Evolutionary conservation across 2,329 filamentous ascomycete genomes (phyloP).

Genomic region (Aspergillus viridinutans): DNA sequence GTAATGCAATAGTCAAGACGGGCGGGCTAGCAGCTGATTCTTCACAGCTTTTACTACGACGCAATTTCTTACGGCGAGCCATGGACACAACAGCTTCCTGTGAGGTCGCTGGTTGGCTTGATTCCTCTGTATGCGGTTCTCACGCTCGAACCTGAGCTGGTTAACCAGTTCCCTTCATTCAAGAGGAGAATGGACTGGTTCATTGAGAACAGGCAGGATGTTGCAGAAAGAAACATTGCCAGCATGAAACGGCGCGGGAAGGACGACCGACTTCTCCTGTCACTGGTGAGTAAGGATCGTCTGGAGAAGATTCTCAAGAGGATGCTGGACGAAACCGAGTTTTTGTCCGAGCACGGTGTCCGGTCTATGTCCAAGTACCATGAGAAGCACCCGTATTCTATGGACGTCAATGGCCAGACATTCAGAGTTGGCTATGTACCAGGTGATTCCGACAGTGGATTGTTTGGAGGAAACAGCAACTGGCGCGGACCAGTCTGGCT

Average conservation of each 20-base stretch:
- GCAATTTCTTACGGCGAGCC: constrained; percentile 95
- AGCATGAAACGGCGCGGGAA: constrained; percentile 89
- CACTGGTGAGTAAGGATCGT: constrained; percentile 90
- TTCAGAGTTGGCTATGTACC: constrained; percentile 88
- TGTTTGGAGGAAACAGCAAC: constrained; percentile 97
- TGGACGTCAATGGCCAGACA: constrained; percentile 89
- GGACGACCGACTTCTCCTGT: constrained; percentile 78
- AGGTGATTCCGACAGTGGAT: constrained; percentile 90
- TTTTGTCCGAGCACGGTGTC: constrained; percentile 84
- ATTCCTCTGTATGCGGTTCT: constrained; percentile 91
- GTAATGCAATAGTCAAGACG: neutral
- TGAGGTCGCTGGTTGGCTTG: constrained; percentile 85
- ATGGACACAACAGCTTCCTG: constrained; percentile 86
- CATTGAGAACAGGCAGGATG: constrained; percentile 76
- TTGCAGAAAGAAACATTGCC: constrained; percentile 90
- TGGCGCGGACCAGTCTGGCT: constrained; percentile 97
- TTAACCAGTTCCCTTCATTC: constrained; percentile 87
- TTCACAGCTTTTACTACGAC: constrained; percentile 82
- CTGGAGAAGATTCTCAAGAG: constrained; percentile 80
- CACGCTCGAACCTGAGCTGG: constrained; percentile 87
- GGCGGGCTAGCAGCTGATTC: constrained; percentile 10
- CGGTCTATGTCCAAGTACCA: constrained; percentile 89
- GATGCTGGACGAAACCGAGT: constrained; percentile 93
- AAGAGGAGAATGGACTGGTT: constrained; percentile 95
- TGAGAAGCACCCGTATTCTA: constrained; percentile 82